Conservation (phyloP, 2,329 filamentous ascomycete species). For the Neofusicoccum cordaticola region DNA sequence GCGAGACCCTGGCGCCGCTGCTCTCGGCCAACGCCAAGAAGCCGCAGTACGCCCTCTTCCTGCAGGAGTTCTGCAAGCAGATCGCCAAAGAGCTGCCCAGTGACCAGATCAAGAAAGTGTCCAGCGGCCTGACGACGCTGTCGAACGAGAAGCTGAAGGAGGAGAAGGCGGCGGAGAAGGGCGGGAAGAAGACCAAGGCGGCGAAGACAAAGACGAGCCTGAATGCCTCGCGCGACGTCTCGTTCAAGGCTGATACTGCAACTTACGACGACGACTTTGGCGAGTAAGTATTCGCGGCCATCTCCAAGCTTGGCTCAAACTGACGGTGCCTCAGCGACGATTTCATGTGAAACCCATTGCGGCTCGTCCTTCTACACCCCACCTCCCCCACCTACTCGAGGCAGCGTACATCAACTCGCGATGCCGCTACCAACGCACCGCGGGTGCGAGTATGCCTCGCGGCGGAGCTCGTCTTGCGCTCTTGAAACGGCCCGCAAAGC, state of each 20-base stretch:
- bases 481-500: slow-evolving; percentile 11
- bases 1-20: slow-evolving; percentile 75
- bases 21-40: slow-evolving; percentile 76
- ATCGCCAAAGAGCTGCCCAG: slow-evolving; percentile 83
- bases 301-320: slow-evolving; percentile 15
- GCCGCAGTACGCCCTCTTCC: slow-evolving; percentile 83
- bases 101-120: slow-evolving; percentile 94
- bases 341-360: slow-evolving; percentile 34
- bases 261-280: slow-evolving; percentile 82
- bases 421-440: slow-evolving; percentile 7
- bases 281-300: slow-evolving; percentile 59
- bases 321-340: slow-evolving; percentile 33
- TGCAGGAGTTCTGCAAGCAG: slow-evolving; percentile 86
- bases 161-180: slow-evolving; percentile 91
- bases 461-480: slow-evolving; percentile 11
- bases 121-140: slow-evolving; percentile 80
- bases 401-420: slow-evolving; percentile 10
- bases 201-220: slow-evolving; percentile 91
- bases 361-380: slow-evolving; percentile 8
- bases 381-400: slow-evolving; percentile 13
- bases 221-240: slow-evolving; percentile 61
- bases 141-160: slow-evolving; percentile 99
- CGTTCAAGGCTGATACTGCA: slow-evolving; percentile 63
- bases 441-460: slow-evolving; percentile 6
- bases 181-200: slow-evolving; percentile 94